Evolutionary conservation across 2,329 filamentous ascomycete species (phyloP).

Genomic region (Pyrenochaeta sp.): DNA sequence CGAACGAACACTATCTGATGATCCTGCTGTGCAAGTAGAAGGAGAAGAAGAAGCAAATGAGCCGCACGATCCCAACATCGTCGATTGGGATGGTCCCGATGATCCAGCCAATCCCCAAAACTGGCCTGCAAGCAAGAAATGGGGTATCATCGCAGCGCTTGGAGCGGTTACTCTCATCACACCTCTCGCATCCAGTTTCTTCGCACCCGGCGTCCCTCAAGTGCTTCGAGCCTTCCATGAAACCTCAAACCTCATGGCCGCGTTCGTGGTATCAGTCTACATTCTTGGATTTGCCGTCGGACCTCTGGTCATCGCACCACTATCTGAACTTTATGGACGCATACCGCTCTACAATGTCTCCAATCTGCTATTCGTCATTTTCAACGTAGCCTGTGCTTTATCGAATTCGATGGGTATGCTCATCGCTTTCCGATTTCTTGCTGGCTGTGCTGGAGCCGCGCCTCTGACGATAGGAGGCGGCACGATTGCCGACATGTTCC

Average conservation of each 20-base stretch:
- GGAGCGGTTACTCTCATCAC: constrained; percentile 48
- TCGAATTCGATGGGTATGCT: constrained; percentile 47
- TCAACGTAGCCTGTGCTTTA: constrained; percentile 55
- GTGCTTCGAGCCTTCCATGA: constrained; percentile 44
- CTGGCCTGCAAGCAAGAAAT: constrained; percentile 47
- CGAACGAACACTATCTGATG: constrained; percentile 28
- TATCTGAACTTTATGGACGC: constrained; percentile 48
- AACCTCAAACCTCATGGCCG: constrained; percentile 38
- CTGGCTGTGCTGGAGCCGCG: constrained; percentile 42
- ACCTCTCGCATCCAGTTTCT: constrained; percentile 49
- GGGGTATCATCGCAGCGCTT: constrained; percentile 44
- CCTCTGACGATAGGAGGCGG: constrained; percentile 47
- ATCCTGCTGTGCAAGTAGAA: constrained; percentile 8
- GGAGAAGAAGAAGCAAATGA: constrained; percentile 17
- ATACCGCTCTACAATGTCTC: constrained; percentile 41
- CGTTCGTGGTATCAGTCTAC: constrained; percentile 50
- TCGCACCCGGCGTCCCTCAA: constrained; percentile 68
- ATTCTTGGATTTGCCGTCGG: constrained; percentile 50
- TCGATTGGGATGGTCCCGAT: constrained; percentile 46
- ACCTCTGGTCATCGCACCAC: constrained; percentile 46
- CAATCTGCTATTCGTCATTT: constrained; percentile 60
- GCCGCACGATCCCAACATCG: constrained; percentile 33
- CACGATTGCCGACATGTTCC: constrained; percentile 48
- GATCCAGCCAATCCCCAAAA: constrained; percentile 51
- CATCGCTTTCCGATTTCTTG: constrained; percentile 47